Evolutionary conservation across 805 yeast species (phyloP).

Genomic region (Metschnikowia proteae): DNA sequence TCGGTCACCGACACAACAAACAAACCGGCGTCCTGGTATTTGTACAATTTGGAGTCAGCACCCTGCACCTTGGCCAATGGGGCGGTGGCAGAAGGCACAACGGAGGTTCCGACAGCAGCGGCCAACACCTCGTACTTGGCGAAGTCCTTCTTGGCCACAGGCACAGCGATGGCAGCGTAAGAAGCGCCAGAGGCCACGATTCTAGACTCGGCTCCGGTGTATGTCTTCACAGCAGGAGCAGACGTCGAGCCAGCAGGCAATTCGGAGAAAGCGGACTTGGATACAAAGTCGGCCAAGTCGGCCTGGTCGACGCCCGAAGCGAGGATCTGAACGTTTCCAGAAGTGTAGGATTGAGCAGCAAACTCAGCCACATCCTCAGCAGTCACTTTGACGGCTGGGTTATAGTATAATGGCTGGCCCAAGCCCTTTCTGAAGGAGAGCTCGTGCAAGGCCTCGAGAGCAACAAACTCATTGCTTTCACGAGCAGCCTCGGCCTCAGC

Average conservation of each 20-base stretch:
- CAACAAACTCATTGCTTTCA: conserved; percentile 51
- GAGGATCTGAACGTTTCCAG: conserved; percentile 64
- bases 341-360: conserved; percentile 65
- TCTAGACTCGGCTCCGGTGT: conserved; percentile 67
- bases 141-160: conserved; percentile 60
- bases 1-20: conserved; percentile 69
- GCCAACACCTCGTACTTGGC: conserved; percentile 69
- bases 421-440: conserved; percentile 82
- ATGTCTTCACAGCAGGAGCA: conserved; percentile 32
- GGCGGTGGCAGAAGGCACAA: conserved; percentile 54
- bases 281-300: conserved; percentile 66
- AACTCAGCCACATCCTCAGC: conserved; percentile 64
- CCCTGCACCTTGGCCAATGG: conserved; percentile 47
- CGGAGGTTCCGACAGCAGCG: conserved; percentile 55
- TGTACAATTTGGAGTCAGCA: conserved; percentile 51
- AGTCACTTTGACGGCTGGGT: conserved; percentile 52
- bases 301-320: conserved; percentile 71
- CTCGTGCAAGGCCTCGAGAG: conserved; percentile 75
- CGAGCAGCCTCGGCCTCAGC: conserved; percentile 56
- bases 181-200: conserved; percentile 61
- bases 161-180: conserved; percentile 77
- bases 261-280: conserved; percentile 59
- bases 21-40: conserved; percentile 77
- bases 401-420: conserved; percentile 77
- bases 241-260: conserved; percentile 61